Conservation (phyloP, 2,329 filamentous ascomycete species). For the Cucurbitaria berberidis region DNA sequence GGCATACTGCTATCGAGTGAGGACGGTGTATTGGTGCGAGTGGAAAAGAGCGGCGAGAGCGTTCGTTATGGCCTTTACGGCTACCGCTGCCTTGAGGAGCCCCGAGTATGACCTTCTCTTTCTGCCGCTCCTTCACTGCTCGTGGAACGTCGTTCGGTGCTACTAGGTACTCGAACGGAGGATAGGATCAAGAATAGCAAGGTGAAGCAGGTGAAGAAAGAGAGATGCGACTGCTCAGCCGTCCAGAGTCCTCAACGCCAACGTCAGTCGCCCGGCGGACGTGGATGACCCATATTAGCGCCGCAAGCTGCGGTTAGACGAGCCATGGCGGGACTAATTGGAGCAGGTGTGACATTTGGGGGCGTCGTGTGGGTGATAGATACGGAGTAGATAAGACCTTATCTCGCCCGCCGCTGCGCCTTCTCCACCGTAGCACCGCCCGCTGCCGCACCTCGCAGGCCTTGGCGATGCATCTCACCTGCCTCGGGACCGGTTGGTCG, state of each 20-base stretch:
- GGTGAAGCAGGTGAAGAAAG: neutral
- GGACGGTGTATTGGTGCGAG: constrained; percentile 12
- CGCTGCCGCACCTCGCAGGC: constrained; percentile 32
- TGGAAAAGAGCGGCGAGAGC: constrained; percentile 3
- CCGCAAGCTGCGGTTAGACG: constrained; percentile 22
- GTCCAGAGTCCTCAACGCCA: constrained; percentile 23
- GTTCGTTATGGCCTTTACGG: neutral
- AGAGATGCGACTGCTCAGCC: constrained; percentile 4
- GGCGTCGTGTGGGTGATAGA: constrained; percentile 23
- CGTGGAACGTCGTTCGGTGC: neutral
- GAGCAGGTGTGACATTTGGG: constrained; percentile 24
- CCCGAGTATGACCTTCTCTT: neutral
- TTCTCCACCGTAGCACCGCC: constrained; percentile 9
- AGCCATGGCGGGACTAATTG: constrained; percentile 19
- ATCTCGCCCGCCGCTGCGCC: constrained; percentile 14
- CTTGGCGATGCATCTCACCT: constrained; percentile 19
- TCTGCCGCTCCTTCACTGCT: constrained; percentile 5
- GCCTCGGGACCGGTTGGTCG: neutral
- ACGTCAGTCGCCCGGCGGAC: constrained; percentile 18
- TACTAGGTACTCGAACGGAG: neutral
- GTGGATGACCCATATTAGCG: constrained; percentile 33
- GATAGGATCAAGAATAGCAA: no score
- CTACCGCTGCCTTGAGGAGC: neutral
- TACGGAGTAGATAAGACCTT: constrained; percentile 24
- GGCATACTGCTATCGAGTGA: constrained; percentile 42